A percentile compares a stretch with the other conserved stretches of the same genome.
Evolutionary conservation across 192 early-diverging fungal genomes (phyloP).

Genomic region (Cladochytrium replicatum): DNA sequence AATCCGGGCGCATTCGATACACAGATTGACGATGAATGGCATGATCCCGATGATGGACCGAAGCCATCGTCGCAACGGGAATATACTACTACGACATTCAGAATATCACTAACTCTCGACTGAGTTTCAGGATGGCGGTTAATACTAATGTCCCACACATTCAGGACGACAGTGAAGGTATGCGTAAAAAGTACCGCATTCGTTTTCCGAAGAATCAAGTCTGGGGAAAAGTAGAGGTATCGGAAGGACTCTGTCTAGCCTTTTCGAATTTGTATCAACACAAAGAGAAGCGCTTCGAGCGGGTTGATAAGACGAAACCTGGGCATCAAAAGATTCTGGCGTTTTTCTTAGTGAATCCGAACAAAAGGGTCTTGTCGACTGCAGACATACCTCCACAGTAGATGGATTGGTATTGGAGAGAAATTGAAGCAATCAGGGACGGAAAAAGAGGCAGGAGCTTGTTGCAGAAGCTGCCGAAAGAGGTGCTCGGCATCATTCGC

Average conservation of each 20-base stretch:
- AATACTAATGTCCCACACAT: slow-evolving; percentile 4
- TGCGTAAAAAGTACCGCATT: slow-evolving; percentile 11
- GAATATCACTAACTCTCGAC: slow-evolving; percentile 54
- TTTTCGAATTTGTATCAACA: slow-evolving; percentile 71
- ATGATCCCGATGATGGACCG: no score
- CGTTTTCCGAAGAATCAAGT: slow-evolving; percentile 21
- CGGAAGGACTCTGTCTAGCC: no score
- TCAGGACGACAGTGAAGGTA: not conserved
- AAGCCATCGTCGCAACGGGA: slow-evolving; percentile 62
- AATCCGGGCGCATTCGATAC: no score
- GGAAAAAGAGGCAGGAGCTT: not conserved
- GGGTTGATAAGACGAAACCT: slow-evolving; percentile 44
- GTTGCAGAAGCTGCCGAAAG: slow-evolving; percentile 1
- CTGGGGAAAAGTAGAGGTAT: no score
- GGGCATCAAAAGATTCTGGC: slow-evolving; percentile 59
- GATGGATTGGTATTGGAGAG: slow-evolving; percentile 25
- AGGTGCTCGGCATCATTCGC: slow-evolving; percentile 12
- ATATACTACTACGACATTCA: slow-evolving; percentile 62
- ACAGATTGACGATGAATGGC: no score
- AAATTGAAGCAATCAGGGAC: not conserved
- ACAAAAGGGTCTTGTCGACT: slow-evolving; percentile 39
- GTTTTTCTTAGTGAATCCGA: slow-evolving; percentile 65
- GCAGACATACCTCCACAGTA: slow-evolving; percentile 56
- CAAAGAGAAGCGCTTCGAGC: slow-evolving; percentile 45
- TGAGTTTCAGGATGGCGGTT: slow-evolving; percentile 41